Conservation (phyloP, 352 stramenopile species). For the Elongisporangium anandrum region DNA sequence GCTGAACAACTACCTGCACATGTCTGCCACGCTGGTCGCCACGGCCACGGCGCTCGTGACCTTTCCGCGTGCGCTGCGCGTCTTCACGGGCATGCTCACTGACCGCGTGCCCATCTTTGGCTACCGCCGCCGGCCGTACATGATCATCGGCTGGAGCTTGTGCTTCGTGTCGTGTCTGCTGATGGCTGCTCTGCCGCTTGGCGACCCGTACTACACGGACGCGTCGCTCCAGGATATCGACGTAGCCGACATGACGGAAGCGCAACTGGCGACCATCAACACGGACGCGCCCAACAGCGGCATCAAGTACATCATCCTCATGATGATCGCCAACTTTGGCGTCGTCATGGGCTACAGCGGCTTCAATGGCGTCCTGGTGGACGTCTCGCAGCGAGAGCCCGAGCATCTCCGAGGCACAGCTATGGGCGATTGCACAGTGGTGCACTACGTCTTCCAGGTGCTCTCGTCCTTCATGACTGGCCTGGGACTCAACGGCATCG, state of each 20-base stretch:
- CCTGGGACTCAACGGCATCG: slow-evolving; percentile 23
- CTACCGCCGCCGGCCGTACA: slow-evolving; percentile 65
- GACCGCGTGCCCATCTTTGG: slow-evolving; percentile 61
- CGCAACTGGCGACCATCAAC: slow-evolving; percentile 23
- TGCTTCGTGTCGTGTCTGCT: slow-evolving; percentile 18
- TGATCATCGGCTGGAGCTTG: slow-evolving; percentile 51
- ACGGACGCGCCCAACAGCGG: slow-evolving; percentile 21
- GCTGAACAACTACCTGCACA: slow-evolving; percentile 42
- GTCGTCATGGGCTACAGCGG: slow-evolving; percentile 62
- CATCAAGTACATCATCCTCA: slow-evolving; percentile 37
- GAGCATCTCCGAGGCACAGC: slow-evolving; percentile 20
- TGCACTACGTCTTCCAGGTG: slow-evolving; percentile 26
- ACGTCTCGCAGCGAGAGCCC: slow-evolving; percentile 35
- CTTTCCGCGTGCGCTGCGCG: slow-evolving; percentile 27
- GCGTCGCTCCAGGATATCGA: slow-evolving; percentile 10
- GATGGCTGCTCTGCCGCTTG: slow-evolving; percentile 28
- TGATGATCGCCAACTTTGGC: slow-evolving; percentile 60
- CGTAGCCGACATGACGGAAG: slow-evolving; percentile 12
- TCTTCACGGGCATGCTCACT: too few species aligned
- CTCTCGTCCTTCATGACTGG: slow-evolving; percentile 26
- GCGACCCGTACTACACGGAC: slow-evolving; percentile 29
- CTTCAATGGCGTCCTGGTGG: slow-evolving; percentile 40
- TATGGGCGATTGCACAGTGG: slow-evolving; percentile 19
- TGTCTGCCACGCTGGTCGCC: slow-evolving; percentile 31
- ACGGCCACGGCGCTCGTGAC: slow-evolving; percentile 28